These are phyloP conservation scores for Myriosclerotinia scirpicola DNA, from an alignment of 2,329 filamentous ascomycete species.

Conservation along the genomic window DNA sequence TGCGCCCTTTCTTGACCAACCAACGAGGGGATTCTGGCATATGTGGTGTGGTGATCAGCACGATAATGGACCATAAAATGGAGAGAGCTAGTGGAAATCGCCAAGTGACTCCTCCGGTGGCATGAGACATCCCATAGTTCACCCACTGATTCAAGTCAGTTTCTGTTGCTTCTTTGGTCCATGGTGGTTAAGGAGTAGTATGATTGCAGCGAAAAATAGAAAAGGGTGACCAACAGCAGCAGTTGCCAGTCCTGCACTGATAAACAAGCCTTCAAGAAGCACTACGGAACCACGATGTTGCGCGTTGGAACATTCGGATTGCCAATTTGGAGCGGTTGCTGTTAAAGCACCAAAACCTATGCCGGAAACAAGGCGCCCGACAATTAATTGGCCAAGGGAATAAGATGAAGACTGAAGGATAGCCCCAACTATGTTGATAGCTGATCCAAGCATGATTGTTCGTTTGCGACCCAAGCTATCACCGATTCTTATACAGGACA, in stretches of 20 bases:
- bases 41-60: conserved; percentile 52
- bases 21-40: conserved; percentile 54
- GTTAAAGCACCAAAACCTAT: conserved; percentile 53
- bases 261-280: conserved; percentile 59
- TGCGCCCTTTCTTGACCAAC: conserved; percentile 47
- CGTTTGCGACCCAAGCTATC: conserved; percentile 57
- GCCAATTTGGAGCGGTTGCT: conserved; percentile 56
- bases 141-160: conserved; percentile 52
- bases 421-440: conserved; percentile 59
- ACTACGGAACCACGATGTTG: conserved; percentile 59
- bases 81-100: conserved; percentile 61
- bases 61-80: conserved; percentile 58
- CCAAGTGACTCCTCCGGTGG: conserved; percentile 53
- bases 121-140: conserved; percentile 56
- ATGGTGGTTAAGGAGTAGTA: conserved; percentile 4
- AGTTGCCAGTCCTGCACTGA: conserved; percentile 48
- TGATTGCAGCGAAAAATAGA: conserved; percentile 2
- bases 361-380: conserved; percentile 50
- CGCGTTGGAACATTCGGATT: conserved; percentile 57
- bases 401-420: conserved; percentile 45
- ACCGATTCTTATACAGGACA: conserved; percentile 41
- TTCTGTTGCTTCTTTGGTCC: conserved; percentile 2
- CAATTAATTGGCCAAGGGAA: conserved; percentile 54
- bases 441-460: conserved; percentile 57
- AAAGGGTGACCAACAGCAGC: conserved; percentile 21